Evolutionary conservation across 2,329 filamentous ascomycete species (phyloP), one percentile per base, ranked within the genome.

Genomic region (Beauveria caledonica): DNA sequence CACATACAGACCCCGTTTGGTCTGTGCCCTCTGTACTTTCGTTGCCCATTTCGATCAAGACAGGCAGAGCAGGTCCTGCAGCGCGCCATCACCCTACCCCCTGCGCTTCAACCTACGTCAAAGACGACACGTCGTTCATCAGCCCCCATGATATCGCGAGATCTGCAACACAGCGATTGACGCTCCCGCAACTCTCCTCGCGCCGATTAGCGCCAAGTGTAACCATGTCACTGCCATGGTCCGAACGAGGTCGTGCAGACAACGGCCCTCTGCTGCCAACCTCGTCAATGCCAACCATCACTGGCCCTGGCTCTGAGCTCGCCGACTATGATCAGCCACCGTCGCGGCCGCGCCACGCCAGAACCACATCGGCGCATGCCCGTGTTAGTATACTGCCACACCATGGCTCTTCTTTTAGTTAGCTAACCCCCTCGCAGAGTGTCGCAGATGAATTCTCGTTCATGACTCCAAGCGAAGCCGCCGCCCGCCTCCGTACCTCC

Each of bases 401-500:
- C n/a, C n/a, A n/a, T 27, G 10, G 2, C 3, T 13, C 7, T 45
- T 13, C 29, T 4, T 23, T 55, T 19, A 13, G 9, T 51, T 19
- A n/a, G 13, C 60, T 46, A 50, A 59, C 19, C 36, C 10, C 13
- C 9, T 39, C 1, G 23, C 66, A 84, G 80, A 77, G 72, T 57
- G 72, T 82, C 49, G 84, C 85, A 60, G 83, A 86, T 62, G 79
- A 85, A 59, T 87, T 78, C 69, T 81, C 85, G 29, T 78, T 84
- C 69, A 82, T 97, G 70, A 87, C 86, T n/a, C 82, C 88, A 21
- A 80, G 87, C 69, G 89, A 96, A 74, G 88, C 89, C 11, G 92
- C 91, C 49, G 80, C 86, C 58, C 86, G 85, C 65, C 78, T 97
- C 58, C 82, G 86, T 64, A 95, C 93, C 4, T 97, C 92, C n/a